Evolutionary conservation across 169 alveolate genomes (phyloP).

Genomic region (Plasmodium vinckei): DNA sequence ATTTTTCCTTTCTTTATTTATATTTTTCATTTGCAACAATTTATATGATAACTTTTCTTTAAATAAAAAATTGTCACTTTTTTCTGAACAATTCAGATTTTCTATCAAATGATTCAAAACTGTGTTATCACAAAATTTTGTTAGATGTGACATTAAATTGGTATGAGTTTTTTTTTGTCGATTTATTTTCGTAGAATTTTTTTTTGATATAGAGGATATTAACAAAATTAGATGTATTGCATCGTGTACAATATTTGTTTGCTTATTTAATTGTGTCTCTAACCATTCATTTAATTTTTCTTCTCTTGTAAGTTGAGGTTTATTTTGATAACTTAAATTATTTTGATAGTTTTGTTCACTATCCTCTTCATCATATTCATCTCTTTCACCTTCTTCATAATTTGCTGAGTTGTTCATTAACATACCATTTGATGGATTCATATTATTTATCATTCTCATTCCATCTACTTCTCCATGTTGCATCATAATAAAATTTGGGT

Average conservation of each 20-base stretch:
- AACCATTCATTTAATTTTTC: conserved; percentile 68
- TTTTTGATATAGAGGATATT: not conserved
- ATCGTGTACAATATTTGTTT: conserved; percentile 48
- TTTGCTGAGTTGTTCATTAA: no score
- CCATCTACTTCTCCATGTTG: not conserved
- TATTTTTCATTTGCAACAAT: conserved; percentile 2
- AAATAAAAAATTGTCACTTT: conserved; percentile 11
- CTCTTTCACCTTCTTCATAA: not conserved
- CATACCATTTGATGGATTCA: not conserved
- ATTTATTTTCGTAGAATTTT: no score
- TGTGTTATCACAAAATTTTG: no score
- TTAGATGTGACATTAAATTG: no score
- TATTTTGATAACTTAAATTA: not conserved
- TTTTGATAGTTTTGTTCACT: not conserved
- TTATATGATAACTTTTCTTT: conserved; percentile 39
- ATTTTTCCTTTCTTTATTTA: not conserved
- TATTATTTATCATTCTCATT: not conserved
- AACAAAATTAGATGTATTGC: conserved; percentile 28
- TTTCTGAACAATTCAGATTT: not conserved
- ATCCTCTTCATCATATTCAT: not conserved
- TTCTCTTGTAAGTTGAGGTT: conserved; percentile 36
- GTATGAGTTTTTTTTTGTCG: no score
- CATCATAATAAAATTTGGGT: not conserved
- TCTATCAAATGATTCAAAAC: no score
- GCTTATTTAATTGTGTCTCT: conserved; percentile 31